A percentile compares a stretch with the other conserved stretches of the same genome.
phyloP scores from a whole-genome alignment of 2,329 filamentous ascomycete species.

The Didymella sp. region DNA sequence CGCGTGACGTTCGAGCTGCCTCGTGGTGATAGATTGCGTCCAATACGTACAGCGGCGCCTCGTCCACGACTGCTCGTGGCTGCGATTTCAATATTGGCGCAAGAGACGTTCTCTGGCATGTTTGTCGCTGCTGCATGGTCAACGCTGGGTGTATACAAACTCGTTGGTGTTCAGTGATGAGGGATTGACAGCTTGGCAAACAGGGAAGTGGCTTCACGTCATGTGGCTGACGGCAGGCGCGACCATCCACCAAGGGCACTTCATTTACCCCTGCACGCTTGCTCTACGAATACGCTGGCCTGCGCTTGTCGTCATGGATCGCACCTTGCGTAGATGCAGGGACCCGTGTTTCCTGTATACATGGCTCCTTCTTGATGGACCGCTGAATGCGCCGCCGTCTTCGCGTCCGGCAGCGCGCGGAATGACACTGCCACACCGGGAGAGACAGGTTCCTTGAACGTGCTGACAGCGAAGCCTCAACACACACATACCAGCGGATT shows the following conservation, averaged over 20 bases:
- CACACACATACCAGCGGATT: constrained; percentile 13
- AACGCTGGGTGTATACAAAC: not conserved
- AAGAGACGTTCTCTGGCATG: not conserved
- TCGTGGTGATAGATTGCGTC: not conserved
- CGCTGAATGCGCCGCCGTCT: constrained; percentile 18
- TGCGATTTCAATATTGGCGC: not conserved
- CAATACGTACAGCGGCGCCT: not conserved
- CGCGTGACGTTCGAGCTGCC: not conserved
- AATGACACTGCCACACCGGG: constrained; percentile 39
- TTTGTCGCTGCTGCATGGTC: not conserved
- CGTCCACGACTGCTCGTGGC: not conserved
- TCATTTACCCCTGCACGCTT: constrained; percentile 8
- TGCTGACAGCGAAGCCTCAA: constrained; percentile 20
- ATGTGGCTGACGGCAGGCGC: constrained; percentile 21
- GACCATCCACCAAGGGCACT: not conserved
- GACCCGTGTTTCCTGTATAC: constrained; percentile 7
- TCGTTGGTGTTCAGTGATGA: not conserved
- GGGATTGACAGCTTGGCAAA: constrained; percentile 4
- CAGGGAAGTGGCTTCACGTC: constrained; percentile 22
- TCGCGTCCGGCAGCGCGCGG: constrained; percentile 33
- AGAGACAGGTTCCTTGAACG: constrained; percentile 25
- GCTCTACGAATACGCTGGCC: constrained; percentile 12
- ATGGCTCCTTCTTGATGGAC: constrained; percentile 8
- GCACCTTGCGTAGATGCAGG: constrained; percentile 6
- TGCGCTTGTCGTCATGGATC: constrained; percentile 22